Evolutionary conservation across 768 basidiomycete genomes (phyloP).

Genomic region (Boletellus emodensis): DNA sequence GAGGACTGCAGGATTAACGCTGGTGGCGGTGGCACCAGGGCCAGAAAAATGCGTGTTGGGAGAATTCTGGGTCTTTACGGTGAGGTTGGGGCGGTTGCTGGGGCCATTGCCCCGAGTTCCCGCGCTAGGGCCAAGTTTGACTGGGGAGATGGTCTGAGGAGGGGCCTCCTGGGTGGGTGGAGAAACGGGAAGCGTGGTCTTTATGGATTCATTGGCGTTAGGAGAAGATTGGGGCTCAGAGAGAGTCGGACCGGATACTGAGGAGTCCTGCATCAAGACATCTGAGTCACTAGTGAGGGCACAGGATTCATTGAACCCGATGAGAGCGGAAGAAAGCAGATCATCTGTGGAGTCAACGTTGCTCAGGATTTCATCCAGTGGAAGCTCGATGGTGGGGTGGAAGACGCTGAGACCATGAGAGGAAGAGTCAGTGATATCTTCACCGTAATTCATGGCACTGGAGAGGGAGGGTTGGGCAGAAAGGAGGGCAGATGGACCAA

Average conservation of each 20-base stretch:
- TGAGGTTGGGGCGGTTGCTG: constrained; percentile 52
- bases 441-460: constrained; percentile 70
- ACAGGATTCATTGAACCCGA: constrained; percentile 6
- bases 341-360: constrained; percentile 27
- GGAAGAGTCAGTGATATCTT: constrained; percentile 52
- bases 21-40: constrained; percentile 63
- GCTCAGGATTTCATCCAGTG: constrained; percentile 74
- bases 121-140: constrained; percentile 53
- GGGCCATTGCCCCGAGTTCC: constrained; percentile 45
- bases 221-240: constrained; percentile 9
- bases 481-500: constrained; percentile 74
- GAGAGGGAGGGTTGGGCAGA: constrained; percentile 72
- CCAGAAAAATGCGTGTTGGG: constrained; percentile 50
- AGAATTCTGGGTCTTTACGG: constrained; percentile 50
- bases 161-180: constrained; percentile 38
- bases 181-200: constrained; percentile 31
- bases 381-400: constrained; percentile 81
- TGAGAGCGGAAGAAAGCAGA: neutral
- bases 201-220: constrained; percentile 4
- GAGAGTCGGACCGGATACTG: constrained; percentile 8
- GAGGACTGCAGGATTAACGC: constrained; percentile 44
- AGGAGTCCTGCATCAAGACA: constrained; percentile 27
- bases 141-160: constrained; percentile 55
- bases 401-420: constrained; percentile 56
- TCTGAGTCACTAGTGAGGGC: constrained; percentile 15